Conservation (phyloP, 2,329 filamentous ascomycete genomes). For the Colletotrichum somersetense region DNA sequence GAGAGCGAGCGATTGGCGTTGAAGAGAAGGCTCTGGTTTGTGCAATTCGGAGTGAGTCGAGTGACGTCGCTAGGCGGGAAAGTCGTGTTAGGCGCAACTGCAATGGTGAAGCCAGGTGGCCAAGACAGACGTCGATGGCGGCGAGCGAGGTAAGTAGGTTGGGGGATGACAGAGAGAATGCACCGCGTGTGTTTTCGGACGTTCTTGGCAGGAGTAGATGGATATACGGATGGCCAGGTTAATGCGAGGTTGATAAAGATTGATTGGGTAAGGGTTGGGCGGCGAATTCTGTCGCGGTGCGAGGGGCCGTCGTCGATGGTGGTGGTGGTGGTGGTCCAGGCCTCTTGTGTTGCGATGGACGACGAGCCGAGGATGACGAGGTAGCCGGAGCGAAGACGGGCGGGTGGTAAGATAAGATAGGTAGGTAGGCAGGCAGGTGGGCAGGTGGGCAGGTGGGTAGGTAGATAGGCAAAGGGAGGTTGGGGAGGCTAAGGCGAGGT, state of each 20-base stretch:
- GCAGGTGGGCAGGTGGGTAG: background rate
- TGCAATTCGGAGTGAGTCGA: background rate
- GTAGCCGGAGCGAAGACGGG: background rate
- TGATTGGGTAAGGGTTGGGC: background rate
- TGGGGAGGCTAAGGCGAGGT: background rate
- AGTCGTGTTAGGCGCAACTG: background rate
- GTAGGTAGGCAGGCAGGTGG: background rate
- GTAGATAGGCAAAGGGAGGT: background rate
- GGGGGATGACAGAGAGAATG: conserved; percentile 14
- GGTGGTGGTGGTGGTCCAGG: background rate
- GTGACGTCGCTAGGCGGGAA: background rate
- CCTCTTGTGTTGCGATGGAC: background rate
- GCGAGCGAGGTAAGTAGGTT: background rate
- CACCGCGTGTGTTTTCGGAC: conserved; percentile 17
- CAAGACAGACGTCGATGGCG: conserved; percentile 22
- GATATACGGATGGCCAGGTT: background rate
- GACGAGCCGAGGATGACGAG: background rate
- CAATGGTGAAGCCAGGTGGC: conserved; percentile 15
- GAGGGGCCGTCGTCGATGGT: background rate
- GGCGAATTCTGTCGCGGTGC: background rate
- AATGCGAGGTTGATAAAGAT: background rate
- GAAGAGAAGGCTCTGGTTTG: background rate
- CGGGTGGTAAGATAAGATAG: background rate
- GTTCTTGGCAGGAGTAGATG: background rate
- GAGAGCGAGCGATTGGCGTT: background rate